Conservation (phyloP, 208 protist genomes). For the Trypanosoma mega region DNA sequence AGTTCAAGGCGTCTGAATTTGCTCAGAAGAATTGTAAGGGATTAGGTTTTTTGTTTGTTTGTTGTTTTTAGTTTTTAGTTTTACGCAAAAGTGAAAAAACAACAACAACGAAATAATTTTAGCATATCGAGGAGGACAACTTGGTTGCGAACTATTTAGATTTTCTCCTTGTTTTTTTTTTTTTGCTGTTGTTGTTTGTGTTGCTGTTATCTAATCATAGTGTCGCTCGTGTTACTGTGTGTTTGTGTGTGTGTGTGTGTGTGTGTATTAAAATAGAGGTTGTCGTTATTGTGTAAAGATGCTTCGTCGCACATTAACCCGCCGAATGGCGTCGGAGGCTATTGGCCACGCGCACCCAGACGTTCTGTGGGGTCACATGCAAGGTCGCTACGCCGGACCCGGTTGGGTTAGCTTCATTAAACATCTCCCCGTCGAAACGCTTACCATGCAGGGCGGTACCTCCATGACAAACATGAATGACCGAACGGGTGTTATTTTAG, state of each 20-base stretch:
- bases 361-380: slow-evolving; percentile 81
- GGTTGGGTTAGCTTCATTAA: slow-evolving; percentile 79
- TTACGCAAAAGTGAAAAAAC: too few species aligned
- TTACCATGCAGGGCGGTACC: slow-evolving; percentile 74
- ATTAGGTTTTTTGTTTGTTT: too few species aligned
- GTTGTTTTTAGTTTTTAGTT: too few species aligned
- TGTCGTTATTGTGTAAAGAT: slow-evolving; percentile 24
- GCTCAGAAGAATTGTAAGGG: too few species aligned
- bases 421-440: slow-evolving; percentile 63
- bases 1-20: too few species aligned
- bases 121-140: too few species aligned
- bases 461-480: slow-evolving; percentile 81
- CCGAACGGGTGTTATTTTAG: slow-evolving; percentile 66
- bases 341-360: slow-evolving; percentile 83
- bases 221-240: background rate
- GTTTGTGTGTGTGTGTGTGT: too few species aligned
- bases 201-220: too few species aligned
- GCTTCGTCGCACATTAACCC: slow-evolving; percentile 63
- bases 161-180: slow-evolving; percentile 8
- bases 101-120: too few species aligned
- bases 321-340: slow-evolving; percentile 38
- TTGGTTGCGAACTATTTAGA: slow-evolving; percentile 11
- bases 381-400: slow-evolving; percentile 76
- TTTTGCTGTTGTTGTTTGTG: background rate
- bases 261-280: background rate